These are phyloP conservation scores for Paecilomyces formosus DNA, from an alignment of 2,329 filamentous ascomycete species.

Conservation along the genomic window DNA sequence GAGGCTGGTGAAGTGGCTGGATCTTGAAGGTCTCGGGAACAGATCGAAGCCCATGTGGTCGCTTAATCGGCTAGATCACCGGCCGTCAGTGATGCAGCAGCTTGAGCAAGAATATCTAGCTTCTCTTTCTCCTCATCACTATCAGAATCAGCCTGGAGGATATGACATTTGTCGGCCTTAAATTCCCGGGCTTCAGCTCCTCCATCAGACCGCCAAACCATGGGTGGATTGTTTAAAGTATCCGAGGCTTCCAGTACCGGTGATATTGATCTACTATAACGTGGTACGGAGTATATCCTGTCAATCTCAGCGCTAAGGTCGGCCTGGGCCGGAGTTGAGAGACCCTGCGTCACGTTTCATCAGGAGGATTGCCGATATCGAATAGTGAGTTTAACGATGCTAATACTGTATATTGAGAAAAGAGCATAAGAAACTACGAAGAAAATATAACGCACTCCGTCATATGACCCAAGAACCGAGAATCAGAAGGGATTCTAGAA, in stretches of 20 bases:
- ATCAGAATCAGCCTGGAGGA: not conserved
- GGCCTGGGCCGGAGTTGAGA: not conserved
- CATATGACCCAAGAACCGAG: not conserved
- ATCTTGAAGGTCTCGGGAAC: not conserved
- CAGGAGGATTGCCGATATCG: not conserved
- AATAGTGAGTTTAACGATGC: not conserved
- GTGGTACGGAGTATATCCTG: not conserved
- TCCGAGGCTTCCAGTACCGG: not conserved
- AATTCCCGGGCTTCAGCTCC: not conserved
- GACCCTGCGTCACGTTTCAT: not conserved
- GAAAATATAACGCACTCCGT: not conserved
- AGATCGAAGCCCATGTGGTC: not conserved
- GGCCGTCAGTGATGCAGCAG: not conserved
- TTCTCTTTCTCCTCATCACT: not conserved
- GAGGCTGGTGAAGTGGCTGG: not conserved
- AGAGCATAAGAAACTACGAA: not conserved
- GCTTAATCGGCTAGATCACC: not conserved
- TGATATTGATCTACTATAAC: not conserved
- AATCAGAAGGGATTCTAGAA: not conserved
- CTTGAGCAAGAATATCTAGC: not conserved
- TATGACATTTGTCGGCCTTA: not conserved
- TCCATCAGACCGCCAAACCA: not conserved
- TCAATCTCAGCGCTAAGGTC: not conserved
- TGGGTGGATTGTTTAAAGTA: not conserved
- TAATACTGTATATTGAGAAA: not conserved